These are phyloP conservation scores for Leishmania aethiopica DNA, from an alignment of 208 protist genomes.

Conservation along the genomic window DNA sequence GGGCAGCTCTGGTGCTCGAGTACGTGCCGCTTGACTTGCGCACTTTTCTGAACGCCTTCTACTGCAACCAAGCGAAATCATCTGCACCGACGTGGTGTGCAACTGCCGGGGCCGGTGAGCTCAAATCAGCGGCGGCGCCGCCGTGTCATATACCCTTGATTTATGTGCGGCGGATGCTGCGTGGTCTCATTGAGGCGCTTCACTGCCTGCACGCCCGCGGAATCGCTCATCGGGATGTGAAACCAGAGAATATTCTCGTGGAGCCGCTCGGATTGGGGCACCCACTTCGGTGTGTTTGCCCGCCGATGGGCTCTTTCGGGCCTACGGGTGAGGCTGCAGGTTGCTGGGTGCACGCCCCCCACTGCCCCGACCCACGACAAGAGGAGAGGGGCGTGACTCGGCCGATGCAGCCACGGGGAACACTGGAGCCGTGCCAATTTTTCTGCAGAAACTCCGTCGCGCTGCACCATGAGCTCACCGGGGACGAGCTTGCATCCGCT, in stretches of 20 bases:
- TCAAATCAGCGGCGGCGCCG: not conserved
- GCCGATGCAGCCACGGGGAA: not conserved
- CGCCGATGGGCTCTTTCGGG: slow-evolving; percentile 3
- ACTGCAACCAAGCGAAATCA: slow-evolving; percentile 28
- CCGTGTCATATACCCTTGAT: slow-evolving; percentile 24
- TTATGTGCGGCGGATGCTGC: slow-evolving; percentile 33
- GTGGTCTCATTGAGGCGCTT: slow-evolving; percentile 44
- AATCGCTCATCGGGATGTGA: slow-evolving; percentile 64
- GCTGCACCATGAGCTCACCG: slow-evolving; percentile 30
- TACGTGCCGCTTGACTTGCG: slow-evolving; percentile 44
- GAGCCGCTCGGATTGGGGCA: slow-evolving; percentile 39
- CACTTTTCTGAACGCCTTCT: slow-evolving; percentile 37
- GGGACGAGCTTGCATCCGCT: slow-evolving; percentile 15
- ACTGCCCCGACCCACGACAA: not conserved
- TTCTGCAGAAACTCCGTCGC: slow-evolving; percentile 11
- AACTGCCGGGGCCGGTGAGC: not conserved
- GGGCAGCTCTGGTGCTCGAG: slow-evolving; percentile 41
- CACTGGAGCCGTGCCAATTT: slow-evolving; percentile 20
- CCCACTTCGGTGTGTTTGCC: slow-evolving; percentile 36
- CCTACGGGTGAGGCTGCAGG: not conserved
- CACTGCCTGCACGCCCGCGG: slow-evolving; percentile 51
- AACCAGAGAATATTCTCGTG: slow-evolving; percentile 65
- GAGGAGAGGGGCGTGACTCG: not conserved
- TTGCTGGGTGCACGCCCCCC: slow-evolving; percentile 29
- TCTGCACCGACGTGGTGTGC: slow-evolving; percentile 16